phyloP scores from a whole-genome alignment of 2,329 filamentous ascomycete species.

The Massarina eburnea region DNA sequence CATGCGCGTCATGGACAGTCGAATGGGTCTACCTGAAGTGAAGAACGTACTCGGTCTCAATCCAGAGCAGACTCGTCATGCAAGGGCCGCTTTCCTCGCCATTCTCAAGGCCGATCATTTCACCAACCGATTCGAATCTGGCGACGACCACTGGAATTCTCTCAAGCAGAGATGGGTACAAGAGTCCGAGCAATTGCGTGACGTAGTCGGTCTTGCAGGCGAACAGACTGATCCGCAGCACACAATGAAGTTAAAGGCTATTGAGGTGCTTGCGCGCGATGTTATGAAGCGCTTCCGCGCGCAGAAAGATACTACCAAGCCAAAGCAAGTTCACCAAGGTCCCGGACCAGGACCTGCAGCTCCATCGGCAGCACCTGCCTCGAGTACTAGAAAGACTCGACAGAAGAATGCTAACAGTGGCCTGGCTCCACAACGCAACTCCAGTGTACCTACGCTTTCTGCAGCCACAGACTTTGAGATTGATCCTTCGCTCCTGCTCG shows the following conservation, averaged over 20 bases:
- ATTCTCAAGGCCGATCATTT: conserved; percentile 68
- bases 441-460: conserved; percentile 10
- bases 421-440: conserved; percentile 6
- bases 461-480: conserved; percentile 61
- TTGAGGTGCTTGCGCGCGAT: conserved; percentile 73
- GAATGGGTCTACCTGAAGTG: conserved; percentile 73
- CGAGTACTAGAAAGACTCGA: conserved; percentile 10
- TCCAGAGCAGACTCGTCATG: conserved; percentile 65
- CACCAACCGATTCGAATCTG: conserved; percentile 72
- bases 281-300: conserved; percentile 76
- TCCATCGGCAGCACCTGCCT: conserved; percentile 20
- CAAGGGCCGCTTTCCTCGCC: conserved; percentile 67
- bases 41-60: conserved; percentile 72
- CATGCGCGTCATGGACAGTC: conserved; percentile 64
- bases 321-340: conserved; percentile 43
- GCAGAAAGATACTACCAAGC: conserved; percentile 59
- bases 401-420: conserved; percentile 12
- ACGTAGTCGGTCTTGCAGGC: conserved; percentile 44
- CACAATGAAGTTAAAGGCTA: conserved; percentile 60
- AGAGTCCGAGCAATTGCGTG: conserved; percentile 57
- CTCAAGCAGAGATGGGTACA: conserved; percentile 70
- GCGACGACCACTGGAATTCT: conserved; percentile 69
- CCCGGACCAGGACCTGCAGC: conserved; percentile 47
- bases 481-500: conserved; percentile 63
- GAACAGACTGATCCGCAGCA: conserved; percentile 57